Evolutionary conservation across 352 stramenopile genomes (phyloP).

Genomic region (Globisporangium iwayamae): DNA sequence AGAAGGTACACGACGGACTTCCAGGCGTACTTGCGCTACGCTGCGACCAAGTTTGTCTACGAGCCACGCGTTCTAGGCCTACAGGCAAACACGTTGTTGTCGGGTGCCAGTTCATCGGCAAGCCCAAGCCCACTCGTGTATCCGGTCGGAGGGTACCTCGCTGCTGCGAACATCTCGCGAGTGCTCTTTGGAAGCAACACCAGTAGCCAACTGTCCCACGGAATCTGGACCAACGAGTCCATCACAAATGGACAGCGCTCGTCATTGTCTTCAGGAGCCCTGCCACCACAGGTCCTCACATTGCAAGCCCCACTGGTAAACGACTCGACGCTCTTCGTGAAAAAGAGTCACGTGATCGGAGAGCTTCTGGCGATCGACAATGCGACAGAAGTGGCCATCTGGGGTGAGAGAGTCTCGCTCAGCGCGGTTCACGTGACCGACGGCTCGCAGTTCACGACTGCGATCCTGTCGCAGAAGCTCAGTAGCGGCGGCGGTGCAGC

Average conservation of each 20-base stretch:
- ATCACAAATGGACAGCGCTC: not conserved
- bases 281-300: conserved; percentile 11
- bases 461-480: conserved; percentile 25
- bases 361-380: conserved; percentile 40
- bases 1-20: conserved; percentile 30
- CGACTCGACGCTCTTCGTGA: conserved; percentile 24
- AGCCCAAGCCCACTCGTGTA: conserved; percentile 13
- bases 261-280: not conserved
- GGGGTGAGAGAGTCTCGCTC: conserved; percentile 27
- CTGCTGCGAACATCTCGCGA: not conserved
- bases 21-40: conserved; percentile 48
- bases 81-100: not conserved
- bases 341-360: conserved; percentile 34
- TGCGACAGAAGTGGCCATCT: conserved; percentile 24
- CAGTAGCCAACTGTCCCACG: not conserved
- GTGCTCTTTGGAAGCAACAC: conserved; percentile 6
- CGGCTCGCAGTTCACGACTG: conserved; percentile 57
- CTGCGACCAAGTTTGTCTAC: conserved; percentile 51
- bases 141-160: conserved; percentile 24
- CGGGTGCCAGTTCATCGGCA: not conserved
- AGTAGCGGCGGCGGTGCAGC: conserved; percentile 2
- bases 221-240: conserved; percentile 21
- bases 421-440: conserved; percentile 32
- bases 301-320: conserved; percentile 25
- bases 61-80: conserved; percentile 34